Evolutionary conservation across 495 filamentous ascomycete genomes (phyloP).

Genomic region (Haplographium delicatum): DNA sequence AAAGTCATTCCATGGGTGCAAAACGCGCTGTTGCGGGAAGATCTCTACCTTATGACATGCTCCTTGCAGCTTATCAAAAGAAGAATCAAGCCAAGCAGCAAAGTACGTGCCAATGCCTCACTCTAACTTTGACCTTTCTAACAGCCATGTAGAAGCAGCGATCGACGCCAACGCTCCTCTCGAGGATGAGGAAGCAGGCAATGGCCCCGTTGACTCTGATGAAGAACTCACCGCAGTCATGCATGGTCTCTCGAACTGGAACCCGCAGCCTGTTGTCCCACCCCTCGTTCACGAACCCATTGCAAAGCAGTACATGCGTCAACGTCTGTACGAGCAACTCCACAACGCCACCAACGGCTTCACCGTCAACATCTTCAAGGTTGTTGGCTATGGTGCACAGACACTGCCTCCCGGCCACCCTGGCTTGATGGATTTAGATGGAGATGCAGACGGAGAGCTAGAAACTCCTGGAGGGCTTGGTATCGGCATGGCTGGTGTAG

Average conservation of each 20-base stretch:
- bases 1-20: conserved; percentile 93
- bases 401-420: conserved; percentile 40
- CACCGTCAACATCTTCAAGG: conserved; percentile 47
- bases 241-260: conserved; percentile 68
- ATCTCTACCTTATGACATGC: conserved; percentile 89
- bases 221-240: conserved; percentile 90
- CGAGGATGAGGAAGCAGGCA: conserved; percentile 73
- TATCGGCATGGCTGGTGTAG: conserved; percentile 11
- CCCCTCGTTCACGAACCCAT: conserved; percentile 64
- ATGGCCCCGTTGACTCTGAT: conserved; percentile 77
- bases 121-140: conserved; percentile 7
- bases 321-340: conserved; percentile 86
- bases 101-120: conserved; percentile 47
- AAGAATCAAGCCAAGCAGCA: conserved; percentile 98
- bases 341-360: conserved; percentile 62
- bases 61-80: conserved; percentile 93
- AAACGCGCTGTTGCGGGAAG: conserved; percentile 88
- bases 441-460: conserved; percentile 13
- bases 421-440: conserved; percentile 15
- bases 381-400: conserved; percentile 29
- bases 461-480: conserved; percentile 1
- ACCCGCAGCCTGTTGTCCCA: conserved; percentile 65
- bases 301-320: conserved; percentile 68
- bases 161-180: conserved; percentile 92
- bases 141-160: conserved; percentile 62